Conservation (phyloP, 75 land plant genomes). For the Selaginella moellendorffii region DNA sequence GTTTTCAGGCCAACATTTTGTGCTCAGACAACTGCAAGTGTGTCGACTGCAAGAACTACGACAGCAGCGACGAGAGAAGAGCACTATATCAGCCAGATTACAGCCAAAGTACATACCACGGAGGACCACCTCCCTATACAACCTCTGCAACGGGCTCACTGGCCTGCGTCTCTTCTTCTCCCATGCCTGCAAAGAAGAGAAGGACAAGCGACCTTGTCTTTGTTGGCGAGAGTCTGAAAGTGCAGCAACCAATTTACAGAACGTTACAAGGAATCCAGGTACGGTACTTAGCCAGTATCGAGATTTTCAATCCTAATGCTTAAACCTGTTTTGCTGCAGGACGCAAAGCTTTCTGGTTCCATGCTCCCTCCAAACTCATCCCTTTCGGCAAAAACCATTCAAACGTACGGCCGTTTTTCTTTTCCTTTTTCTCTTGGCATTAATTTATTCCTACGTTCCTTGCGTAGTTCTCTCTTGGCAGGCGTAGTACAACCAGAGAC, state of each 20-base stretch:
- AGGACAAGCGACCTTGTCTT: conserved; percentile 59
- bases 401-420: no score
- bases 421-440: no score
- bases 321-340: background rate
- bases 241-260: conserved; percentile 14
- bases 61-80: conserved; percentile 87
- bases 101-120: background rate
- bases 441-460: no score
- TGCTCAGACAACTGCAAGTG: conserved; percentile 98
- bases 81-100: conserved; percentile 39
- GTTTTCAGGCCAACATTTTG: conserved; percentile 92
- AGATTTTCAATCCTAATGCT: background rate
- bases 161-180: background rate
- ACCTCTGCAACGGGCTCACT: background rate
- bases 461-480: background rate
- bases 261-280: background rate
- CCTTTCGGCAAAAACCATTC: background rate
- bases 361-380: background rate
- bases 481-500: background rate
- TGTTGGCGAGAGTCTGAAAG: conserved; percentile 31
- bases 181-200: conserved; percentile 43
- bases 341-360: background rate
- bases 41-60: conserved; percentile 89
- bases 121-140: background rate
- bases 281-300: no score